These are phyloP conservation scores for Pseudocercospora fuligena DNA, from an alignment of 2,329 filamentous ascomycete genomes.

Conservation along the genomic window DNA sequence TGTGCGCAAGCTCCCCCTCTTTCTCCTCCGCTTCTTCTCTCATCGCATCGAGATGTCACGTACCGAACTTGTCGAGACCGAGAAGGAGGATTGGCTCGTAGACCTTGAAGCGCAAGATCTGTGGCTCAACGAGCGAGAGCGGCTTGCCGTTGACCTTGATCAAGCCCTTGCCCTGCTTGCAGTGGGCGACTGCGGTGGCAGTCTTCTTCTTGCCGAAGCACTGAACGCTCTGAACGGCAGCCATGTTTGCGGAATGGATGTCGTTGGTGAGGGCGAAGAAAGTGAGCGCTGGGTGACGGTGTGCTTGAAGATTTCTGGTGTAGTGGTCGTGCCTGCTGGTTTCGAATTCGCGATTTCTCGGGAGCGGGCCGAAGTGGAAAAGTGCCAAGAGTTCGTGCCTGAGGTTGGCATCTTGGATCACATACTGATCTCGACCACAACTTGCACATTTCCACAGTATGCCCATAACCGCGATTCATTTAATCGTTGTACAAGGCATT, in stretches of 20 bases:
- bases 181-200: conserved; percentile 80
- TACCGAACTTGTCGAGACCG: conserved; percentile 92
- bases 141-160: conserved; percentile 99
- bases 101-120: conserved; percentile 99
- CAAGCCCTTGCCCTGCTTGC: conserved; percentile 89
- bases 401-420: not conserved
- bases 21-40: not conserved
- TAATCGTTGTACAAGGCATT: not conserved
- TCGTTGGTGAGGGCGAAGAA: conserved; percentile 16
- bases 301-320: not conserved
- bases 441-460: not conserved
- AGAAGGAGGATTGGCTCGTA: conserved; percentile 98
- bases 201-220: conserved; percentile 93
- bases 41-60: conserved; percentile 32
- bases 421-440: not conserved
- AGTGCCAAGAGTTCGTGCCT: not conserved
- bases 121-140: conserved; percentile 89
- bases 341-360: conserved; percentile 1
- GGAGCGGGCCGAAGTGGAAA: not conserved
- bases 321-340: not conserved
- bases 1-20: not conserved
- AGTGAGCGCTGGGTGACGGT: conserved; percentile 3
- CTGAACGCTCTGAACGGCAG: conserved; percentile 72
- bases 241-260: conserved; percentile 54
- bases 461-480: no score